A percentile compares a stretch with the other conserved stretches of the same genome.
Evolutionary conservation across 2,329 filamentous ascomycete species (phyloP).

Genomic region (Cryphonectria japonica): DNA sequence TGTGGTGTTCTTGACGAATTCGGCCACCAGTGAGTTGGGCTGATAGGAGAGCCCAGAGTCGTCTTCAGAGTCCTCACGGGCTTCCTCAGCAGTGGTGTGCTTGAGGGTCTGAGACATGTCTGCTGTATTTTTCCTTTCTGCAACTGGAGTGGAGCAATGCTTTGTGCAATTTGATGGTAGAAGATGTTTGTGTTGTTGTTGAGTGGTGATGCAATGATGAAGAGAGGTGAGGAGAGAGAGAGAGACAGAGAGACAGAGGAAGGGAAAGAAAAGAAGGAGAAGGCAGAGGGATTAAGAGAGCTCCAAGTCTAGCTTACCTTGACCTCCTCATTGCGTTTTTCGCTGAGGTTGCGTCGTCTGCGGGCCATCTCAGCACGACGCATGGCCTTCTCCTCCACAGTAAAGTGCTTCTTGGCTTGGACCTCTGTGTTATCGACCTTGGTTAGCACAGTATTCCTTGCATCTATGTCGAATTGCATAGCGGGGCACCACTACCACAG

Average conservation of each 20-base stretch:
- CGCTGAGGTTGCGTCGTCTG: conserved; percentile 63
- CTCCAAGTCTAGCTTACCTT: conserved; percentile 49
- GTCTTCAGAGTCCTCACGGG: background rate
- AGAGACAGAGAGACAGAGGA: too few relatives aligned
- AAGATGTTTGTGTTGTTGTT: background rate
- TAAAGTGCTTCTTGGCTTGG: conserved; percentile 65
- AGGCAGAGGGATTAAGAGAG: background rate
- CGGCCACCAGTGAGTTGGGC: background rate
- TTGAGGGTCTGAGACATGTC: background rate
- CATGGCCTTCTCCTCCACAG: conserved; percentile 65
- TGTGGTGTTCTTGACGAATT: background rate
- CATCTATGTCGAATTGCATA: background rate
- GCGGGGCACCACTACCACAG: background rate
- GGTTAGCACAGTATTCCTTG: background rate
- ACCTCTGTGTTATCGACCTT: conserved; percentile 47
- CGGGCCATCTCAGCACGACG: conserved; percentile 65
- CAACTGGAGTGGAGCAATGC: background rate
- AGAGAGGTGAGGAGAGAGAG: background rate
- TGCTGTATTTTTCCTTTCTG: background rate
- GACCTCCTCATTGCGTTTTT: conserved; percentile 67
- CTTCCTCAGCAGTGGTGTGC: background rate
- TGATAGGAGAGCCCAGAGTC: background rate
- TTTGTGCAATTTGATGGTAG: background rate
- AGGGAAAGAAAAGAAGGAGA: background rate
- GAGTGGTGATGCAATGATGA: background rate